Evolutionary conservation across 1,284 basidiomycete species (phyloP).

Genomic region (Ustilago tritici): DNA sequence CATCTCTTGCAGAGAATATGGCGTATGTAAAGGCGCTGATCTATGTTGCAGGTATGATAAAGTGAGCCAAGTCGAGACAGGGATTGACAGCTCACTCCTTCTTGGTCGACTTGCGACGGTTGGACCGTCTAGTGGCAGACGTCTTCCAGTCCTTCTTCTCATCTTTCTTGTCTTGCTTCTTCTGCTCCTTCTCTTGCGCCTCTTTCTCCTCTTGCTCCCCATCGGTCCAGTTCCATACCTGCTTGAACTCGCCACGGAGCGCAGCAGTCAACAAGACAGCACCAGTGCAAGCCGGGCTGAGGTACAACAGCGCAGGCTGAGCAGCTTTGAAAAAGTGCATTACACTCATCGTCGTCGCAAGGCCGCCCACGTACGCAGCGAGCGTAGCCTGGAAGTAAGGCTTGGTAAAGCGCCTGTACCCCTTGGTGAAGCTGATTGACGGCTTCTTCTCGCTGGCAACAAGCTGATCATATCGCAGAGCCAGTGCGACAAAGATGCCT

Average conservation of each 20-base stretch:
- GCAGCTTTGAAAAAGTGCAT: constrained; percentile 85
- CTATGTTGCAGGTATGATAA: constrained; percentile 3
- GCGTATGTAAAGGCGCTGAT: neutral
- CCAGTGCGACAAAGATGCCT: constrained; percentile 88
- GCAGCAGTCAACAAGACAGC: constrained; percentile 70
- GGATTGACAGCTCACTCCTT: constrained; percentile 14
- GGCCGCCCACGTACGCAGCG: constrained; percentile 81
- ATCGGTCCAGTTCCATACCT: constrained; percentile 62
- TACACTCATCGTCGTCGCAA: constrained; percentile 83
- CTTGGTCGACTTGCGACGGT: constrained; percentile 23
- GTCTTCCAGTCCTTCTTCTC: constrained; percentile 30
- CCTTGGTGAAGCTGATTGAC: constrained; percentile 50
- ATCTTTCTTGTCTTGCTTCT: constrained; percentile 16
- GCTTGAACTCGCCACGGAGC: constrained; percentile 68
- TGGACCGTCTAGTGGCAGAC: constrained; percentile 25
- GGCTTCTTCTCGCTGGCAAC: constrained; percentile 71
- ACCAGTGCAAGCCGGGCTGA: constrained; percentile 75
- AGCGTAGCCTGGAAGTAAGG: constrained; percentile 84
- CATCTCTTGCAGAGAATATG: neutral
- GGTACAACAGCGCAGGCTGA: constrained; percentile 92
- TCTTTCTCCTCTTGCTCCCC: constrained; percentile 47
- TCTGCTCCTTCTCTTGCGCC: constrained; percentile 20
- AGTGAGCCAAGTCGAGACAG: neutral
- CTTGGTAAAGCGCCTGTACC: constrained; percentile 73
- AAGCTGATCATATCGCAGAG: constrained; percentile 84